Conservation (phyloP, 192 early-diverging fungal species). For the Spinellus fusiger region DNA sequence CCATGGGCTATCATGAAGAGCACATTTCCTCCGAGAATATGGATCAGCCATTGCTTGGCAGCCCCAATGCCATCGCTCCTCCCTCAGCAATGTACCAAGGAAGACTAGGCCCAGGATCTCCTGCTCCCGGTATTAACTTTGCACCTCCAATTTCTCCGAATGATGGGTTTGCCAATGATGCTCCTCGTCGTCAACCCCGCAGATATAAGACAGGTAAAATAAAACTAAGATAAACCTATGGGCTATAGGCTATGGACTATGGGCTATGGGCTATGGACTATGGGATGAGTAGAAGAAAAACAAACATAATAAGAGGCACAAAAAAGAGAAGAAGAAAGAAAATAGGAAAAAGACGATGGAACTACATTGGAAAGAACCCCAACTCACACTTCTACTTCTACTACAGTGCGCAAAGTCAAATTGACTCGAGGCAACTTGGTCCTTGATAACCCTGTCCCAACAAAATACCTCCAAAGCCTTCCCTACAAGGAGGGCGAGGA, state of each 20-base stretch:
- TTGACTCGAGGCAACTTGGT: slow-evolving; percentile 66
- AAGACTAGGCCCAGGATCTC: background rate
- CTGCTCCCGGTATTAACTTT: slow-evolving; percentile 4
- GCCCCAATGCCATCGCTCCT: background rate
- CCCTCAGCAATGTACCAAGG: background rate
- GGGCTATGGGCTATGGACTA: too few species aligned
- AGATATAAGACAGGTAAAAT: slow-evolving; percentile 42
- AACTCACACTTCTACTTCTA: too few species aligned
- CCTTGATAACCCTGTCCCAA: slow-evolving; percentile 63
- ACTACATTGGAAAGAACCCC: too few species aligned
- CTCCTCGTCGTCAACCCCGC: slow-evolving; percentile 35
- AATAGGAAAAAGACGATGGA: too few species aligned
- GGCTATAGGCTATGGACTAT: too few species aligned
- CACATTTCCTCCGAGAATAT: slow-evolving; percentile 1
- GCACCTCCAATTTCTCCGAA: slow-evolving; percentile 20
- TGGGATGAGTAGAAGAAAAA: too few species aligned
- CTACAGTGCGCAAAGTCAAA: slow-evolving; percentile 37
- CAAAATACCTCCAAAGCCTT: slow-evolving; percentile 45
- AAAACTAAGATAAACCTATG: too few species aligned
- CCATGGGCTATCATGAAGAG: slow-evolving; percentile 8
- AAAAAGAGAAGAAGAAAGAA: too few species aligned
- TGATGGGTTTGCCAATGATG: slow-evolving; percentile 20
- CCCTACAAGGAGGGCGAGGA: slow-evolving; percentile 60
- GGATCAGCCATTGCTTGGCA: slow-evolving; percentile 2
- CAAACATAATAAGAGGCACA: too few species aligned